These are phyloP conservation scores for Solanum pimpinellifolium DNA, from an alignment of 257 asterid species.

Conservation along the genomic window DNA sequence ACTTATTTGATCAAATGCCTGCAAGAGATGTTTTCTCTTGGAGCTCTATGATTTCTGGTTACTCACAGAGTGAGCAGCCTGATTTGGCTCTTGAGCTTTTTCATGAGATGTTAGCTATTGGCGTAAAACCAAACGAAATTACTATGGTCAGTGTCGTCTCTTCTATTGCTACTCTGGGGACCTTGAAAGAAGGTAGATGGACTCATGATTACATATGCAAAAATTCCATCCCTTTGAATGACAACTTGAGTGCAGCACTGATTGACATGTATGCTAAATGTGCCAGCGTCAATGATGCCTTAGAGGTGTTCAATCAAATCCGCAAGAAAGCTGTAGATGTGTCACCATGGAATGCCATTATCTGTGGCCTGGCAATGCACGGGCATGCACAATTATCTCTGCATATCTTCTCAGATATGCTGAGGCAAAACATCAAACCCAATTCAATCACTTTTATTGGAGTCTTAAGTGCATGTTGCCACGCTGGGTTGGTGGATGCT, in stretches of 20 bases:
- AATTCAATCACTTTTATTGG: constrained; percentile 72
- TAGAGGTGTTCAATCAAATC: constrained; percentile 42
- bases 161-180: constrained; percentile 61
- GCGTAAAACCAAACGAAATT: constrained; percentile 65
- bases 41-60: constrained; percentile 93
- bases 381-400: constrained; percentile 64
- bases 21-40: constrained; percentile 80
- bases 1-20: constrained; percentile 56
- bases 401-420: constrained; percentile 47
- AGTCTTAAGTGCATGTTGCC: constrained; percentile 86
- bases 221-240: constrained; percentile 47
- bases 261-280: constrained; percentile 98
- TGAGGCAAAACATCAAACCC: constrained; percentile 29
- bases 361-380: constrained; percentile 88
- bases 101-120: constrained; percentile 46
- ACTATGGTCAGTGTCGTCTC: constrained; percentile 85
- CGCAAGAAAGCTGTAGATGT: constrained; percentile 34
- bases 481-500: constrained; percentile 73
- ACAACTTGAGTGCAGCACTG: constrained; percentile 66
- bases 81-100: constrained; percentile 52
- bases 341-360: constrained; percentile 93
- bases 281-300: constrained; percentile 52
- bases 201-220: constrained; percentile 51
- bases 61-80: constrained; percentile 53
- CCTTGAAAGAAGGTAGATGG: constrained; percentile 58